phyloP scores from a whole-genome alignment of 306 rosid genomes.

The Mucuna pruriens region DNA sequence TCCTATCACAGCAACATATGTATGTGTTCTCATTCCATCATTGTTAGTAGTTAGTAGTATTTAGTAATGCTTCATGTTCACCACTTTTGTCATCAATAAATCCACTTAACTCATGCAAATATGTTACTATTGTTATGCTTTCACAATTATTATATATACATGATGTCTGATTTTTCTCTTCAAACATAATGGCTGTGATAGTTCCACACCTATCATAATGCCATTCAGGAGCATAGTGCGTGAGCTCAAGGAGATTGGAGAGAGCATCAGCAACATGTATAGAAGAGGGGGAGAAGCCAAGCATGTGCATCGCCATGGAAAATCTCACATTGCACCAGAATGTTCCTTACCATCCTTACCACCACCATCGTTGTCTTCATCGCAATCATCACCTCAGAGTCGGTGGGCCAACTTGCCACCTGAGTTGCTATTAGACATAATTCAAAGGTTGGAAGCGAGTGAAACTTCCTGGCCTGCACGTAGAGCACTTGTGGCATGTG shows the following conservation, averaged over 20 bases:
- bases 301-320: slow-evolving; percentile 59
- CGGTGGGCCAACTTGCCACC: slow-evolving; percentile 83
- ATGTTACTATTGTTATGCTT: not conserved
- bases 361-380: slow-evolving; percentile 17
- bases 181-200: slow-evolving; percentile 22
- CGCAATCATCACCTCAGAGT: slow-evolving; percentile 44
- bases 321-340: slow-evolving; percentile 83
- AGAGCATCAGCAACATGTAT: slow-evolving; percentile 57
- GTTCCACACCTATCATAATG: slow-evolving; percentile 51
- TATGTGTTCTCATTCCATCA: slow-evolving; percentile 33
- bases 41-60: not conserved
- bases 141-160: not conserved
- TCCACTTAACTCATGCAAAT: slow-evolving; percentile 26
- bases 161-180: slow-evolving; percentile 12
- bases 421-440: slow-evolving; percentile 84
- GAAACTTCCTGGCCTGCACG: slow-evolving; percentile 87
- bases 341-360: slow-evolving; percentile 43
- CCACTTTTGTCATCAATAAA: slow-evolving; percentile 5
- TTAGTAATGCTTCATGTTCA: not conserved
- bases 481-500: slow-evolving; percentile 79
- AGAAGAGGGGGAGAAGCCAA: slow-evolving; percentile 54
- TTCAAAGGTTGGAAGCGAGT: slow-evolving; percentile 81
- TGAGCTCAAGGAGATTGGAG: slow-evolving; percentile 67
- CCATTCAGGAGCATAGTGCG: slow-evolving; percentile 57
- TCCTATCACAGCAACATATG: not conserved